Evolutionary conservation across 2,329 filamentous ascomycete species (phyloP).

Genomic region (Calonectria leucothoes): DNA sequence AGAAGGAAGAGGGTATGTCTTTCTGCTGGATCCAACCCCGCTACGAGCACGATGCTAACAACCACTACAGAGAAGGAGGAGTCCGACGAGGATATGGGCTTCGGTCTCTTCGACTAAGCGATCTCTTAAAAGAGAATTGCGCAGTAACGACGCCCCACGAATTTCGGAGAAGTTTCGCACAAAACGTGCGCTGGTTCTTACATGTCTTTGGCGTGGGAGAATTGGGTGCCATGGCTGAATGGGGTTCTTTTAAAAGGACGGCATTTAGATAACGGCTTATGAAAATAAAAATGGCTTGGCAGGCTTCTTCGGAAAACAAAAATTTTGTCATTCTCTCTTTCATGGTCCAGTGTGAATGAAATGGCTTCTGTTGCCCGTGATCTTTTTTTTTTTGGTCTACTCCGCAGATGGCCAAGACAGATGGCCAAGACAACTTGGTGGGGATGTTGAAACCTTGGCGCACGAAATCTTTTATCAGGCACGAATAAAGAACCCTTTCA

Average conservation of each 20-base stretch:
- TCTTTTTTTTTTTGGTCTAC: neutral
- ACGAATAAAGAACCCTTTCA: neutral
- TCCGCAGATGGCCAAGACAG: neutral
- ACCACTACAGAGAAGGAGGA: conserved; percentile 51
- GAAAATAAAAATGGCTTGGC: conserved; percentile 44
- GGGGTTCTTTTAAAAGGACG: conserved; percentile 42
- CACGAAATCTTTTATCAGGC: too few species aligned
- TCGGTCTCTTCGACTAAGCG: conserved; percentile 81
- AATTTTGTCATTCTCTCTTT: neutral
- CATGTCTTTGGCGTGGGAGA: conserved; percentile 46
- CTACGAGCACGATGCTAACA: conserved; percentile 7
- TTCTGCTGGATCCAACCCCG: neutral
- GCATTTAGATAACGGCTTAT: conserved; percentile 44
- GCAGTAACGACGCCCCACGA: conserved; percentile 47
- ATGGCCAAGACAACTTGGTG: too few species aligned
- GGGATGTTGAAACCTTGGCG: neutral
- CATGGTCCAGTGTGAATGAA: neutral
- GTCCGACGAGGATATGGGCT: conserved; percentile 82
- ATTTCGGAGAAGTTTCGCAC: conserved; percentile 49
- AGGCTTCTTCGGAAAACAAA: conserved; percentile 33
- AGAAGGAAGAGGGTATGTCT: conserved; percentile 72
- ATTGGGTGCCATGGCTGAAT: conserved; percentile 46
- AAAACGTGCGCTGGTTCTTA: conserved; percentile 46
- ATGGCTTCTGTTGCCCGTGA: neutral
- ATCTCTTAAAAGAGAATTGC: conserved; percentile 40